Conservation (phyloP, 495 filamentous ascomycete species). For the Xylaria venustula region DNA sequence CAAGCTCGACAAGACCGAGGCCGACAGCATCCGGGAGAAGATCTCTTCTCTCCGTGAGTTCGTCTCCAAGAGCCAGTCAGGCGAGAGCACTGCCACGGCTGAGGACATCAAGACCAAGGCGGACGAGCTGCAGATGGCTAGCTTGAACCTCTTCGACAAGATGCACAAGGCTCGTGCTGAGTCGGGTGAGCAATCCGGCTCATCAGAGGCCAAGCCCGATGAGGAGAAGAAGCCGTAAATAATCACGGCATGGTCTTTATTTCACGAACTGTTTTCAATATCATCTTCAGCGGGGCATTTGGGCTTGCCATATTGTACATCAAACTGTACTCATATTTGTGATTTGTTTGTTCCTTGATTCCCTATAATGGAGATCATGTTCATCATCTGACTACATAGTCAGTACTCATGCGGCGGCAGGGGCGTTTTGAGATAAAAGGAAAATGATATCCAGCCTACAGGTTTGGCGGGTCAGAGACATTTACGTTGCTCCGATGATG, state of each 20-base stretch:
- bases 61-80: constrained; percentile 90
- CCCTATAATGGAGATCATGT: constrained; percentile 33
- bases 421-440: constrained; percentile 47
- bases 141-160: constrained; percentile 97
- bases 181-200: constrained; percentile 47
- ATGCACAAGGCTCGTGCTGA: constrained; percentile 94
- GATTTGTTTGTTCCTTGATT: constrained; percentile 25
- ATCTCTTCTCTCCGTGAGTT: constrained; percentile 85
- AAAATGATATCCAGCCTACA: constrained; percentile 34
- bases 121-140: constrained; percentile 93
- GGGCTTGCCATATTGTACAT: constrained; percentile 34
- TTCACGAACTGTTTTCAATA: constrained; percentile 22
- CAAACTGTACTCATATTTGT: constrained; percentile 47
- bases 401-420: constrained; percentile 38
- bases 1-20: constrained; percentile 95
- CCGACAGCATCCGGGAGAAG: constrained; percentile 90
- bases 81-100: constrained; percentile 79
- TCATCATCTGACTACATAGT: constrained; percentile 19
- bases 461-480: constrained; percentile 19
- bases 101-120: constrained; percentile 96
- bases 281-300: constrained; percentile 31
- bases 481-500: constrained; percentile 21
- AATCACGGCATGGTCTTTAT: constrained; percentile 18
- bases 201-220: constrained; percentile 82
- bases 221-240: constrained; percentile 52